Percentiles rank a stretch among this genome's conserved stretches.
Evolutionary conservation across 257 asterid species (phyloP).

Genomic region (Salvia splendens): DNA sequence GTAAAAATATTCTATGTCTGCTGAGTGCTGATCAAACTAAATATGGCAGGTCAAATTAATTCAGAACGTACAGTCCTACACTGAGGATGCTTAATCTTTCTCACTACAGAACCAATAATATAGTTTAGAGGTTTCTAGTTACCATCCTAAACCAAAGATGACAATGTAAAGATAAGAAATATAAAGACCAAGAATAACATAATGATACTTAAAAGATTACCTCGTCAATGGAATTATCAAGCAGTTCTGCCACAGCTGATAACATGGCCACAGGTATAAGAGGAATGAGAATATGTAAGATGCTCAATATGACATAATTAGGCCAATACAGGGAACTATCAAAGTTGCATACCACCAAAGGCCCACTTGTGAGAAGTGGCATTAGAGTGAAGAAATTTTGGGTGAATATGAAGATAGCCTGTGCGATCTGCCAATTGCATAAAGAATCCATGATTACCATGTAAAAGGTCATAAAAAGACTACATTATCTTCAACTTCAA

Average conservation of each 20-base stretch:
- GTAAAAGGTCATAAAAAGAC: slow-evolving; percentile 18
- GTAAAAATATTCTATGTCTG: background rate
- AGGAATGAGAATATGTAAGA: slow-evolving; percentile 27
- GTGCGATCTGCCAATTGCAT: slow-evolving; percentile 63
- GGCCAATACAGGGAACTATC: slow-evolving; percentile 24
- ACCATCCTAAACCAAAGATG: background rate
- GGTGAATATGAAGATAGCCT: slow-evolving; percentile 74
- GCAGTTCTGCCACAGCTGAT: slow-evolving; percentile 88
- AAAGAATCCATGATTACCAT: slow-evolving; percentile 23
- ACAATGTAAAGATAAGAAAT: background rate
- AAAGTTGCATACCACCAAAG: slow-evolving; percentile 74
- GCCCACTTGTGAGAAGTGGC: slow-evolving; percentile 99
- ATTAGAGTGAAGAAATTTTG: slow-evolving; percentile 94
- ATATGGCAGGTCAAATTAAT: slow-evolving; percentile 20
- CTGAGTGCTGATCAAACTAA: background rate
- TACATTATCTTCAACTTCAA: slow-evolving; percentile 26
- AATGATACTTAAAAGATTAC: slow-evolving; percentile 38
- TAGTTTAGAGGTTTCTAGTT: slow-evolving; percentile 13
- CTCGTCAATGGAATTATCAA: slow-evolving; percentile 94
- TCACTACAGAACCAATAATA: background rate
- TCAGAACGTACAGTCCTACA: background rate
- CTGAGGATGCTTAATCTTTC: slow-evolving; percentile 12
- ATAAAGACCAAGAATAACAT: background rate
- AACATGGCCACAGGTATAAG: slow-evolving; percentile 35
- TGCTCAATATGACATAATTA: slow-evolving; percentile 25